These are phyloP conservation scores for Picea abies DNA, from an alignment of 83 land plant species.

Conservation along the genomic window DNA sequence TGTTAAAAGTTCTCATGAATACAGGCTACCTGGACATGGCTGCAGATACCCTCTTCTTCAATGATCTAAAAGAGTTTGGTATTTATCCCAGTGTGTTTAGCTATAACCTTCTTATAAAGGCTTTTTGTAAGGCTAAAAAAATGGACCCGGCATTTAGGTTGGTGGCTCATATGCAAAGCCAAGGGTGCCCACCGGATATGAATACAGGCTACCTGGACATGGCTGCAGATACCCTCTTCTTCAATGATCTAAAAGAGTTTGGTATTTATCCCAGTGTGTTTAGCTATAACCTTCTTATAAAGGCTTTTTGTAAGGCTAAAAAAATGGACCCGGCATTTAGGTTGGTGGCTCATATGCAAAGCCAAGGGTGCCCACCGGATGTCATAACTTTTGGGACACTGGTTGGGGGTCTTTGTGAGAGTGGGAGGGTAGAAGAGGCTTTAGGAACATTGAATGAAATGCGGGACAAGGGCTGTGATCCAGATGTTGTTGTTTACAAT, in stretches of 20 bases:
- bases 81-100: background rate
- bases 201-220: too few relatives aligned
- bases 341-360: background rate
- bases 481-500: conserved; percentile 17
- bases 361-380: background rate
- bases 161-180: background rate
- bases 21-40: background rate
- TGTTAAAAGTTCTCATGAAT: background rate
- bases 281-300: background rate
- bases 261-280: background rate
- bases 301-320: background rate
- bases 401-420: background rate
- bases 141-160: background rate
- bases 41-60: background rate
- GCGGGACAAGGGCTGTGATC: conserved; percentile 13
- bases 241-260: background rate
- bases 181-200: background rate
- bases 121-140: background rate
- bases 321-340: background rate
- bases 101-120: background rate
- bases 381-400: background rate
- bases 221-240: background rate
- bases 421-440: conserved; percentile 8
- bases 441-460: conserved; percentile 9
- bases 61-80: background rate